phyloP scores from a whole-genome alignment of 2,329 filamentous ascomycete genomes.

The Ascocoryne sarcoides region DNA sequence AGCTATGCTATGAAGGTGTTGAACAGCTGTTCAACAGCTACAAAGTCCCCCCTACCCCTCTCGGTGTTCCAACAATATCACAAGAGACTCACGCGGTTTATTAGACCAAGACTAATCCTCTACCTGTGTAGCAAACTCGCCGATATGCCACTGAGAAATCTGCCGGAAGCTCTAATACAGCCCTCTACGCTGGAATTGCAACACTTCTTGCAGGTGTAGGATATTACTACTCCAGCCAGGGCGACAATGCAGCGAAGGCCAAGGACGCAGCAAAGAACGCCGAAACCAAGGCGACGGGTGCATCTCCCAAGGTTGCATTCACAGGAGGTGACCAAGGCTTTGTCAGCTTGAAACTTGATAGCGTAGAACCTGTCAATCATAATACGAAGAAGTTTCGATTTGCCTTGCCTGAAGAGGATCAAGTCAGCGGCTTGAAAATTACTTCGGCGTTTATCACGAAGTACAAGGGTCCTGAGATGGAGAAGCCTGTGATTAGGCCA shows the following conservation, averaged over 20 bases:
- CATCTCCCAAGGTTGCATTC: slow-evolving; percentile 43
- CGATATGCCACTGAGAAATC: slow-evolving; percentile 61
- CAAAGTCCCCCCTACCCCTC: not conserved
- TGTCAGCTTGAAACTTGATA: slow-evolving; percentile 69
- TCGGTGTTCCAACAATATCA: not conserved
- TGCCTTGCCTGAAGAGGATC: slow-evolving; percentile 72
- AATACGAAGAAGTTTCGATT: slow-evolving; percentile 94
- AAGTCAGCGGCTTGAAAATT: slow-evolving; percentile 72
- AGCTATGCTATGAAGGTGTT: slow-evolving; percentile 22
- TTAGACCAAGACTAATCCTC: not conserved
- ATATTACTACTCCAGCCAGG: slow-evolving; percentile 42
- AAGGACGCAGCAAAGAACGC: slow-evolving; percentile 46
- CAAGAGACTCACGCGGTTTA: not conserved
- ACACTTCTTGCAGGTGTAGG: slow-evolving; percentile 49
- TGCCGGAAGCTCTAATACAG: slow-evolving; percentile 42
- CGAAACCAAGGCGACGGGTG: slow-evolving; percentile 40
- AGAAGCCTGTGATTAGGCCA: slow-evolving; percentile 82
- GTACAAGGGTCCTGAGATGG: slow-evolving; percentile 72
- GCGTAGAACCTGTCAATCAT: slow-evolving; percentile 74
- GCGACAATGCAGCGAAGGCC: slow-evolving; percentile 43
- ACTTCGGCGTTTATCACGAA: slow-evolving; percentile 88
- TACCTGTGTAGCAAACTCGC: slow-evolving; percentile 45
- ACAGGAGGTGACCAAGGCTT: slow-evolving; percentile 87
- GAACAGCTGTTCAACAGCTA: not conserved
- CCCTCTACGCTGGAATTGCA: slow-evolving; percentile 53